These are phyloP conservation scores for Heliamphora pulchella DNA, from an alignment of 179 eudicot species.

Conservation along the genomic window DNA sequence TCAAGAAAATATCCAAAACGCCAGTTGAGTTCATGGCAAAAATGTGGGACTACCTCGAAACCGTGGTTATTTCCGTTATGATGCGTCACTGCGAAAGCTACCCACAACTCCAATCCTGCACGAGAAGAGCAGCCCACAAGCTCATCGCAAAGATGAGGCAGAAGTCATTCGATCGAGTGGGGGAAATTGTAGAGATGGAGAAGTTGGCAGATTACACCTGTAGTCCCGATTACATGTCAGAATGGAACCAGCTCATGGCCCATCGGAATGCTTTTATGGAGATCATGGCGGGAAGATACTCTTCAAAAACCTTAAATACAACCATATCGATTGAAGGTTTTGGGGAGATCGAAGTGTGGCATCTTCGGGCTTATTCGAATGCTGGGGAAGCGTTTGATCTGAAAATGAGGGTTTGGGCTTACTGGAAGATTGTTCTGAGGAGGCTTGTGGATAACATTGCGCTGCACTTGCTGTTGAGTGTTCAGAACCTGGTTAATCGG, in stretches of 20 bases:
- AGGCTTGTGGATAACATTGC: slow-evolving; percentile 21
- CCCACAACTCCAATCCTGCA: slow-evolving; percentile 35
- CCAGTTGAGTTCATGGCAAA: slow-evolving; percentile 36
- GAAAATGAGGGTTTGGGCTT: slow-evolving; percentile 47
- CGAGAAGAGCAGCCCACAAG: slow-evolving; percentile 33
- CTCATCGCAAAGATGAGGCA: slow-evolving; percentile 28
- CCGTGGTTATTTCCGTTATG: slow-evolving; percentile 28
- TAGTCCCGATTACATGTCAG: slow-evolving; percentile 33
- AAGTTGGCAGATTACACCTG: slow-evolving; percentile 45
- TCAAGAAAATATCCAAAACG: slow-evolving; percentile 24
- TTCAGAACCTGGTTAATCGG: slow-evolving; percentile 27
- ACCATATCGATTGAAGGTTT: slow-evolving; percentile 30
- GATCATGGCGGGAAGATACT: too few relatives aligned
- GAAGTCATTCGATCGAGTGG: slow-evolving; percentile 19
- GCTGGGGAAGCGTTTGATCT: slow-evolving; percentile 42
- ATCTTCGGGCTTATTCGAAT: slow-evolving; percentile 24
- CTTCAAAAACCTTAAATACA: too few relatives aligned
- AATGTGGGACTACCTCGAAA: slow-evolving; percentile 41
- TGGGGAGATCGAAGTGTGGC: slow-evolving; percentile 33
- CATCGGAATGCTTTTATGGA: slow-evolving; percentile 21
- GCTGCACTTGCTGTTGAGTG: slow-evolving; percentile 16
- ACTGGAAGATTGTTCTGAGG: slow-evolving; percentile 41
- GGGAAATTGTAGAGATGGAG: slow-evolving; percentile 41
- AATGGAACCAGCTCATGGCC: slow-evolving; percentile 35
- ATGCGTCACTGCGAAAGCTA: slow-evolving; percentile 35